phyloP scores from a whole-genome alignment of 495 filamentous ascomycete genomes.

The Trichoderma asperelloides region DNA sequence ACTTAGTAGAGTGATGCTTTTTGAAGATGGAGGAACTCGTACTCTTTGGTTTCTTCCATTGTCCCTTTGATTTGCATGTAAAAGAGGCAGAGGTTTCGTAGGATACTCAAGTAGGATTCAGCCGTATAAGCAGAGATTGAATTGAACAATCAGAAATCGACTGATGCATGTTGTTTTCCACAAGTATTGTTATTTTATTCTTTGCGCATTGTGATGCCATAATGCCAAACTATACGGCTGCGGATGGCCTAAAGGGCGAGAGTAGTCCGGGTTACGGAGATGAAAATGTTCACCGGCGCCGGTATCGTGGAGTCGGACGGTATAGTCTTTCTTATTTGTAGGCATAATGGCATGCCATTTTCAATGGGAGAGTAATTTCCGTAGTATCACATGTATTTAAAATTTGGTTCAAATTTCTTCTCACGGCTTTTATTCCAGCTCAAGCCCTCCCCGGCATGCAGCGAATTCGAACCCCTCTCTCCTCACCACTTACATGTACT shows the following conservation, averaged over 20 bases:
- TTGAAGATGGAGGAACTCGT: not conserved
- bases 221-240: not conserved
- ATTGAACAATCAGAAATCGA: not conserved
- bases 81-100: not conserved
- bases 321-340: not conserved
- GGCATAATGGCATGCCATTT: not conserved
- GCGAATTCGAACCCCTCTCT: too few species aligned
- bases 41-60: not conserved
- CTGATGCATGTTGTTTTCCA: too few species aligned
- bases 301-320: not conserved
- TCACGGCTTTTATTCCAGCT: too few species aligned
- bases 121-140: not conserved
- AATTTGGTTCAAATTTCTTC: too few species aligned
- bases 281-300: not conserved
- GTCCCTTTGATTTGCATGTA: not conserved
- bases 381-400: not conserved
- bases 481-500: too few species aligned
- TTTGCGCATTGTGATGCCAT: not conserved
- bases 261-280: not conserved
- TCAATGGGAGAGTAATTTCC: not conserved
- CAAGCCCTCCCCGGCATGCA: too few species aligned
- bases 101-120: not conserved
- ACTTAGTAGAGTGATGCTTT: too few species aligned
- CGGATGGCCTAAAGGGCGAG: not conserved
- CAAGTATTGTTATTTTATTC: not conserved